Conservation (phyloP, 192 early-diverging fungal genomes). For the Backusella australiensis region DNA sequence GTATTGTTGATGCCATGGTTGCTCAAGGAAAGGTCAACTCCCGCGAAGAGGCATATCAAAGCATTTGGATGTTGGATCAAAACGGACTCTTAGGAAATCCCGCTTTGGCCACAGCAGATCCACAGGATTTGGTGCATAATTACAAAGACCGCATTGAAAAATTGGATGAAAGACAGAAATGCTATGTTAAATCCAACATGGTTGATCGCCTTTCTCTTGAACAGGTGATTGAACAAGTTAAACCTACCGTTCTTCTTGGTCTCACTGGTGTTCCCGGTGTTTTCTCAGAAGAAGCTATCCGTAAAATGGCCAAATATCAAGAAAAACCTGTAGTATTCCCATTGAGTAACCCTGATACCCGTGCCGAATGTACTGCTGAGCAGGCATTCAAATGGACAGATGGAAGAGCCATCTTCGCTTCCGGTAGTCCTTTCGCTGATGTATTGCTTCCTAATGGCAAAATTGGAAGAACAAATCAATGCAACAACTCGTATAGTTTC, state of each 20-base stretch:
- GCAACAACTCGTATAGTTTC: constrained; percentile 51
- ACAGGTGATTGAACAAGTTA: constrained; percentile 47
- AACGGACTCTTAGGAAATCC: constrained; percentile 47
- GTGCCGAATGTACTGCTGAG: constrained; percentile 55
- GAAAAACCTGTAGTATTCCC: constrained; percentile 53
- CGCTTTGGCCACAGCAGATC: constrained; percentile 31
- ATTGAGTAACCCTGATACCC: constrained; percentile 48
- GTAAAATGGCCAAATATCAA: constrained; percentile 50
- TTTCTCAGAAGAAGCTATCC: constrained; percentile 49
- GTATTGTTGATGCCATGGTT: constrained; percentile 38
- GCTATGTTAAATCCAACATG: constrained; percentile 48
- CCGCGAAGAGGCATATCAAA: constrained; percentile 48
- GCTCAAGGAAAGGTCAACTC: constrained; percentile 33
- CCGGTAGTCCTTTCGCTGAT: constrained; percentile 52
- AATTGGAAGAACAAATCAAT: constrained; percentile 44
- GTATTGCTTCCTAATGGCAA: constrained; percentile 45
- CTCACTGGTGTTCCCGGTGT: constrained; percentile 47
- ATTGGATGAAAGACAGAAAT: constrained; percentile 46
- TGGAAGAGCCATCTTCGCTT: constrained; percentile 52
- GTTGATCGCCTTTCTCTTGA: constrained; percentile 45
- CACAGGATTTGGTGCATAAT: constrained; percentile 2
- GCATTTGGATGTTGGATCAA: constrained; percentile 57
- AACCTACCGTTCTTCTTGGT: constrained; percentile 50
- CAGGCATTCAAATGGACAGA: constrained; percentile 54
- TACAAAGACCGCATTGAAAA: constrained; percentile 16